Percentiles rank a stretch among this genome's conserved stretches.
Conservation (phyloP, 495 filamentous ascomycete genomes). For the Symbiotaphrina buchneri region DNA sequence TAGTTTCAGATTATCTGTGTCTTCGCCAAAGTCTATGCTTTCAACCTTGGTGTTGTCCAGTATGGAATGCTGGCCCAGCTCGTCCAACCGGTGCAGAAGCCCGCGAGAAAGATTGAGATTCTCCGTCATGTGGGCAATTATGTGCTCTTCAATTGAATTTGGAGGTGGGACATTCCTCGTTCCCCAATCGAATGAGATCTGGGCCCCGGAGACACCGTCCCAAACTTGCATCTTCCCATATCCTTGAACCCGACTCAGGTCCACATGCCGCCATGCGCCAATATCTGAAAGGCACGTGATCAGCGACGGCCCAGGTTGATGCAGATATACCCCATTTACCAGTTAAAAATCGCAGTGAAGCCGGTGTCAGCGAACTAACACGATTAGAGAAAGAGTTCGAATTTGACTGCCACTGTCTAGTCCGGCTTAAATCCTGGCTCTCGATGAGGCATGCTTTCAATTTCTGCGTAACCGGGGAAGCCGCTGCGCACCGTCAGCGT, state of each 20-base stretch:
- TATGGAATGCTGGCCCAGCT: slow-evolving; percentile 40
- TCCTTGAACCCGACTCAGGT: slow-evolving; percentile 45
- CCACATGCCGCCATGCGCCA: slow-evolving; percentile 68
- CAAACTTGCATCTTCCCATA: slow-evolving; percentile 93
- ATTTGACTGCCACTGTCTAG: slow-evolving; percentile 38
- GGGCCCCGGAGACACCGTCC: slow-evolving; percentile 76
- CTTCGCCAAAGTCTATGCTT: slow-evolving; percentile 49
- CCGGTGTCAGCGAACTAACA: slow-evolving; percentile 80
- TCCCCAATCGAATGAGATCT: slow-evolving; percentile 71
- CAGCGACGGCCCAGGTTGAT: too few species aligned
- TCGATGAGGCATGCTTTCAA: slow-evolving; percentile 82
- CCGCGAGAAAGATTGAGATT: slow-evolving; percentile 71
- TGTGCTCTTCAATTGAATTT: slow-evolving; percentile 21
- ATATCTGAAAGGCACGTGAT: too few species aligned
- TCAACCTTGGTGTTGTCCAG: slow-evolving; percentile 58
- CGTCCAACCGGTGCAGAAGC: slow-evolving; percentile 43
- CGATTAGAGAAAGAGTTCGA: slow-evolving; percentile 67
- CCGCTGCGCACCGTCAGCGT: background rate
- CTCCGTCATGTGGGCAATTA: slow-evolving; percentile 91
- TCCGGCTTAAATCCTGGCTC: slow-evolving; percentile 53
- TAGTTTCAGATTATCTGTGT: slow-evolving; percentile 48
- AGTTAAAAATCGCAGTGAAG: slow-evolving; percentile 30
- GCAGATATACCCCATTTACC: too few species aligned
- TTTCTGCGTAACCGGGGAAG: slow-evolving; percentile 47
- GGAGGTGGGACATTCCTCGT: slow-evolving; percentile 15